phyloP scores from a whole-genome alignment of 148 eudicot genomes.

The Limonium bicolor region DNA sequence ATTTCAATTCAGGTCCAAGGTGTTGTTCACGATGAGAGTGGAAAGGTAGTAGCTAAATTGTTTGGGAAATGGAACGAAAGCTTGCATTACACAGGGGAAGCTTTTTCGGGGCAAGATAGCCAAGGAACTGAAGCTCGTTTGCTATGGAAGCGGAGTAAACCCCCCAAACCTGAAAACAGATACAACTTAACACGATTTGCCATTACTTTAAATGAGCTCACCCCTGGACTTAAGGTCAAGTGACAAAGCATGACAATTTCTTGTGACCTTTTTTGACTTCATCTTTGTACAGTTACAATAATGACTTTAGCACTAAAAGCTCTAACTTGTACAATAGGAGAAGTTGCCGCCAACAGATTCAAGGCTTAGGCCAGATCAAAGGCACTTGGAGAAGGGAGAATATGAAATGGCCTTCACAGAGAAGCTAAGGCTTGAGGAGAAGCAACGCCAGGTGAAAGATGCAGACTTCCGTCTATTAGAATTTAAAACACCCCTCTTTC shows the following conservation, averaged over 20 bases:
- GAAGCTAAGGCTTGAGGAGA: slow-evolving; percentile 17
- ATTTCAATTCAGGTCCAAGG: slow-evolving; percentile 55
- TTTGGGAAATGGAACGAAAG: slow-evolving; percentile 83
- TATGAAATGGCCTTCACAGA: slow-evolving; percentile 14
- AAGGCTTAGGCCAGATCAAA: slow-evolving; percentile 21
- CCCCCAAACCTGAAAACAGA: slow-evolving; percentile 10
- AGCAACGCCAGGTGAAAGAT: slow-evolving; percentile 17
- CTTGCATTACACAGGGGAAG: slow-evolving; percentile 46
- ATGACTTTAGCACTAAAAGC: background rate
- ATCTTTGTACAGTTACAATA: no score
- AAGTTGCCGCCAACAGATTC: slow-evolving; percentile 25
- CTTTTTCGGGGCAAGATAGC: slow-evolving; percentile 30
- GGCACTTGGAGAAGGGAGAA: slow-evolving; percentile 19
- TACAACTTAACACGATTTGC: slow-evolving; percentile 19
- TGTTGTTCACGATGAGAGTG: slow-evolving; percentile 50
- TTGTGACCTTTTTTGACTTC: background rate
- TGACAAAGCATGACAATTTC: background rate
- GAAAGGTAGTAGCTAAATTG: slow-evolving; percentile 48
- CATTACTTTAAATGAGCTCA: slow-evolving; percentile 18
- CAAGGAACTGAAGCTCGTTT: slow-evolving; percentile 39
- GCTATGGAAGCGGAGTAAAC: slow-evolving; percentile 54
- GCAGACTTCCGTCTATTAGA: background rate
- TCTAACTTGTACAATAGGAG: slow-evolving; percentile 8
- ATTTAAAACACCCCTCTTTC: background rate
- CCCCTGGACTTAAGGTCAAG: slow-evolving; percentile 17